phyloP scores from a whole-genome alignment of 1,284 basidiomycete species.

The Flammula alnicola region DNA sequence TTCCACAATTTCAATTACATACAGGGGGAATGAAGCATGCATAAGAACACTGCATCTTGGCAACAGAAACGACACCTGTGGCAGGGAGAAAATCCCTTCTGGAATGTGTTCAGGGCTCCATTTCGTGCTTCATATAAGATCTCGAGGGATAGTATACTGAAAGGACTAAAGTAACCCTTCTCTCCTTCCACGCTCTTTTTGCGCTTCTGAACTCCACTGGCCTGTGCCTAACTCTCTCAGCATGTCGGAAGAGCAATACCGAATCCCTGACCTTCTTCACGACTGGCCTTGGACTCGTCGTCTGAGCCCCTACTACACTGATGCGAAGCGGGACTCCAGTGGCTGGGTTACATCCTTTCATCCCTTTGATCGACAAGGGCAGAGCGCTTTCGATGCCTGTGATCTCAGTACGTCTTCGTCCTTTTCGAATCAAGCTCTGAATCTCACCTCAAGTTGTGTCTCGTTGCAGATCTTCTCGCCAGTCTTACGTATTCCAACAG shows the following conservation, averaged over 20 bases:
- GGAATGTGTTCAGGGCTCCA: neutral
- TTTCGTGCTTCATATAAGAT: neutral
- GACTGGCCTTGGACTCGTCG: conserved; percentile 43
- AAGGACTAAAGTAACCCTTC: too few species aligned
- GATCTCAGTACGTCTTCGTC: conserved; percentile 37
- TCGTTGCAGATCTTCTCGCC: conserved; percentile 31
- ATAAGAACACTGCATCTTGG: neutral
- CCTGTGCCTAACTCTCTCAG: neutral
- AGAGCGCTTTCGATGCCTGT: conserved; percentile 42
- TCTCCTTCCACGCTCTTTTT: too few species aligned
- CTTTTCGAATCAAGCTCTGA: neutral
- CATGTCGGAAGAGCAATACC: neutral
- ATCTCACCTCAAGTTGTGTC: neutral
- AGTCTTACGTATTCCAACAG: conserved; percentile 29
- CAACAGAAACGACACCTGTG: neutral
- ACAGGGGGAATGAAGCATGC: neutral
- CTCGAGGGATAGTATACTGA: too few species aligned
- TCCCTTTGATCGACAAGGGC: conserved; percentile 37
- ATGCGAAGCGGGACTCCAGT: conserved; percentile 35
- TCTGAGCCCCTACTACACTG: conserved; percentile 37
- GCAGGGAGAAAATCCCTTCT: neutral
- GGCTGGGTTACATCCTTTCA: conserved; percentile 39
- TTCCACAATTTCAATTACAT: neutral
- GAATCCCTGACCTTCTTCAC: neutral
- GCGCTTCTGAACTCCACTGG: neutral